Base-by-base conservation (phyloP, 1,284 basidiomycete species). In the Porodaedalea pini region DNA sequence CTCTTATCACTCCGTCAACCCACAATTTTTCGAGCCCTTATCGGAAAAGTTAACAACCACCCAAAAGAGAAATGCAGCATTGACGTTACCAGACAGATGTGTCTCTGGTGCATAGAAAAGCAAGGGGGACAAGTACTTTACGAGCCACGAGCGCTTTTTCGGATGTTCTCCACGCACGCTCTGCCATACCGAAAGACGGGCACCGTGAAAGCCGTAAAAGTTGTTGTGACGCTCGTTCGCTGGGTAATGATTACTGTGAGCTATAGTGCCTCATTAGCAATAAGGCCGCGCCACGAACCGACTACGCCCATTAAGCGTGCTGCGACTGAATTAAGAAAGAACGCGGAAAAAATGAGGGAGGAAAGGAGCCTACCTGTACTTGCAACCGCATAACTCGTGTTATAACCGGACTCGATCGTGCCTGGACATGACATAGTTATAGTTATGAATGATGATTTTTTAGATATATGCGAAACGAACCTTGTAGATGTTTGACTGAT, bases 31-130 rank as follows among this genome's bases (percentile, higher is more conserved):
- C 56, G 23, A 61, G 44, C 29, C 43, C 51, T 52, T 3, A 10
- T n/a, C 19, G 31, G 17, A 8, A 21, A 5, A 19, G 47, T 27
- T 7, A 43, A 56, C 39, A 7, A 4, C 13, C 17, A 17, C 23
- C 19, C 25, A 27, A 19, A 34, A 31, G 7, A 36, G 32, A 57
- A 53, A 15, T 21, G 17, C 15, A 27, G 40, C n/a, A 39, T 3
- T 7, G 6, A 1, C 6, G 19, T 15, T 41, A 52, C 53, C 45
- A 17, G 64, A 62, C 4, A 75, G 65, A 57, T 79, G 71, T 3
- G 69, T 65, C 44, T 76, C 69, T 0, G 77, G 75, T 0, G 73
- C 73, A 15, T 63, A 70, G 60, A 80, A 74, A 7, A 78, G 64
- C 2, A 74, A 36, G 0, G 70, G 68, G 2, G 73, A 75, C 6